A percentile compares a stretch with the other conserved stretches of the same genome.
These are phyloP conservation scores for Suillus brevipes DNA, from an alignment of 768 basidiomycete genomes.

Conservation along the genomic window DNA sequence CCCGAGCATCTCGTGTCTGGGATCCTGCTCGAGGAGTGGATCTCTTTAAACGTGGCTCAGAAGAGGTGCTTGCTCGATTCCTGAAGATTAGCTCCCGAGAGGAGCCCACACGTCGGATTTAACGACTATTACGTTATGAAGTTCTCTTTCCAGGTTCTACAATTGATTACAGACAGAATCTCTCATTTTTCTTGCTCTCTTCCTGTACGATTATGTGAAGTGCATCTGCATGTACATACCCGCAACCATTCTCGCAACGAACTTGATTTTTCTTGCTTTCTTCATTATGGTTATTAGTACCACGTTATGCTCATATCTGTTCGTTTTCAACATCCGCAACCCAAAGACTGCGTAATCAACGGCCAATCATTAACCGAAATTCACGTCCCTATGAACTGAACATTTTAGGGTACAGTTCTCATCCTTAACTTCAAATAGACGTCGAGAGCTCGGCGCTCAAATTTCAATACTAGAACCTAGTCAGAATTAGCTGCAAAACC, in stretches of 20 bases:
- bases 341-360: background rate
- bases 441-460: background rate
- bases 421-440: too few relatives aligned
- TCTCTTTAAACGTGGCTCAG: conserved; percentile 82
- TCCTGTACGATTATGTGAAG: conserved; percentile 3
- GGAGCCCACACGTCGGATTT: conserved; percentile 37
- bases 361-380: too few relatives aligned
- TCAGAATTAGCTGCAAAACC: too few relatives aligned
- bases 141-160: background rate
- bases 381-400: too few relatives aligned
- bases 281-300: background rate
- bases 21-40: conserved; percentile 87
- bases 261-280: background rate
- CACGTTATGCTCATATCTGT: background rate
- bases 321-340: too few relatives aligned
- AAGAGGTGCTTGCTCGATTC: conserved; percentile 83
- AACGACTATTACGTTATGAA: conserved; percentile 3
- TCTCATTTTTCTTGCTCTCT: background rate
- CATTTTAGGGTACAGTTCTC: too few relatives aligned
- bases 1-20: conserved; percentile 68
- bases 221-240: conserved; percentile 2
- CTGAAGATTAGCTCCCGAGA: conserved; percentile 78
- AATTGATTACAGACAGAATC: conserved; percentile 1
- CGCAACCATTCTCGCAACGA: background rate
- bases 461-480: background rate